phyloP scores from a whole-genome alignment of 257 asterid species.

The Nyctanthes arbortristis region DNA sequence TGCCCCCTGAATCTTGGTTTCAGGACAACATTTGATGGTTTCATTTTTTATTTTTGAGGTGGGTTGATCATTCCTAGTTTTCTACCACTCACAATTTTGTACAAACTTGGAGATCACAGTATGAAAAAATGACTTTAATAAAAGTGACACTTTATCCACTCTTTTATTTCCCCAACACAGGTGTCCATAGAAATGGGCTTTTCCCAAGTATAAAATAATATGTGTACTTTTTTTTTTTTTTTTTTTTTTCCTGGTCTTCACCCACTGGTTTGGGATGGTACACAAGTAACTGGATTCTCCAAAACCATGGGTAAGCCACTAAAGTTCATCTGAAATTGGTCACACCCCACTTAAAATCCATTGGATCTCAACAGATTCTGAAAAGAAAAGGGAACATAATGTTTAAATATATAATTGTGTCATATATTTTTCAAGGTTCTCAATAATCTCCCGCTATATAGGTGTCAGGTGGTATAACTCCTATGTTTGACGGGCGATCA shows the following conservation, averaged over 20 bases:
- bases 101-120: not conserved
- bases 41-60: slow-evolving; percentile 18
- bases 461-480: too few relatives aligned
- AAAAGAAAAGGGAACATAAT: too few relatives aligned
- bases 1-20: not conserved
- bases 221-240: not conserved
- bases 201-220: not conserved
- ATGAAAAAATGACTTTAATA: not conserved
- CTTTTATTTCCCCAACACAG: not conserved
- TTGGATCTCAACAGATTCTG: too few relatives aligned
- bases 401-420: too few relatives aligned
- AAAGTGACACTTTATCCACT: slow-evolving; percentile 16
- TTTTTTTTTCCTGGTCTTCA: not conserved
- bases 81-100: not conserved
- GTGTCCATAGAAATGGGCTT: slow-evolving; percentile 22
- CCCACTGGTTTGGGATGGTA: slow-evolving; percentile 35
- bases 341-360: slow-evolving; percentile 11
- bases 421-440: too few relatives aligned
- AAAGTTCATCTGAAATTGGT: slow-evolving; percentile 13
- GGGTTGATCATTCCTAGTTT: slow-evolving; percentile 21
- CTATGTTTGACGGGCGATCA: too few relatives aligned
- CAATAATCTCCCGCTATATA: too few relatives aligned
- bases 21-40: slow-evolving; percentile 28
- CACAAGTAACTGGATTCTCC: slow-evolving; percentile 8
- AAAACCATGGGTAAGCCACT: slow-evolving; percentile 35